Base-by-base conservation (phyloP, 148 eudicot species). In the Linanthus parryae region DNA sequence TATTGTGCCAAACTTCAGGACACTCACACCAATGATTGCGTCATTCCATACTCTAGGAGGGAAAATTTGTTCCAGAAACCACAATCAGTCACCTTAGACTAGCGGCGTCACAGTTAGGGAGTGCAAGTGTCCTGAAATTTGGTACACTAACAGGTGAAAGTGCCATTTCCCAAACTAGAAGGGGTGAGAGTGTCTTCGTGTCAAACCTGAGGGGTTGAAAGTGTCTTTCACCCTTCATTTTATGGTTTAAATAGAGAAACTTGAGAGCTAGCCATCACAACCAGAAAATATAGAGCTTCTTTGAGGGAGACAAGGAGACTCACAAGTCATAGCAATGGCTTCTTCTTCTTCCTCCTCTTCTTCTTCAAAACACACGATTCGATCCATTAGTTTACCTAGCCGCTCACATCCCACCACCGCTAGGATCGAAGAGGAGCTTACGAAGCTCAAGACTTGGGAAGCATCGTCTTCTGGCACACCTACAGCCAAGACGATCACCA, bases 221-320 rank as follows among this genome's bases (percentile, higher is more conserved):
- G n/a, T n/a, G n/a, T n/a, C n/a, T n/a, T n/a, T n/a, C n/a, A n/a
- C n/a, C n/a, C n/a, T 29, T 45, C 22, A 14, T 45, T 29, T 45
- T 29, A 21, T 45, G 9, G 27, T 11, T 25, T 2, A 10, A 43
- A 25, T 43, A 43, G 18, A 43, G 21, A 43, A 14, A 43, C 19
- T n/a, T 17, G 47, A 43, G 23, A 22, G 21, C 23, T 14, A 43
- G 47, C 14, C 0, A 26, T 21, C 49, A 44, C 14, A 72, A 82
- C 30, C 62, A 58, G 37, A 65, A 59, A 7, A 58, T 75, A 28
- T 78, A 65, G 48, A 36, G 54, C 40, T 46, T 78, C 57, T 77
- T 73, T 56, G 73, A 73, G 61, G 57, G 56, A 36, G 26, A 75
- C 42, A 65, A 0, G 10, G 8, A 43, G 8, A 43, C 18, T 18